Evolutionary conservation across 164 flowering plant species (phyloP), one percentile per base, ranked within the genome.

Genomic region (Houttuynia cordata): DNA sequence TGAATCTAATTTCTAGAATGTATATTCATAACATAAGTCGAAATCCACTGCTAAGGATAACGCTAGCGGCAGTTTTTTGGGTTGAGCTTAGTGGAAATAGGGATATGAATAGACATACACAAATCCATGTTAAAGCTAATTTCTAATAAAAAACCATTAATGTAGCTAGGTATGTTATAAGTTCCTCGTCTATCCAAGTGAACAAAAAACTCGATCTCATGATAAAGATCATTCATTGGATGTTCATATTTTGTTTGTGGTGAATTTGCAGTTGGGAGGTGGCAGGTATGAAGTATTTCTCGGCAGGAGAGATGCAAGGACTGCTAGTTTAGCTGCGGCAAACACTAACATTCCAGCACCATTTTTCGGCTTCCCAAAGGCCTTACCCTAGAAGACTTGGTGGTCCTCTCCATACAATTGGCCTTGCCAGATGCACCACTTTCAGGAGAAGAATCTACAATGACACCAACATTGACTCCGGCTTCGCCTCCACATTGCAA

Each of bases 231-330:
- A 42, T 3, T 14, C 10, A 4, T 42, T 42, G 4, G 1, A 42
- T 10, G 14, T 10, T 10, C 1, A 42, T 14, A 14, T 14, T 42
- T 1, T 10, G 49, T 1, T 8, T 1, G 49, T 42, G 17, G 1
- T 42, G 14, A 51, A 34, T 30, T 21, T 62, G 18, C 47, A 77
- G 80, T 54, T 77, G 37, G 78, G 80, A 65, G 80, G 80, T 18
- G 73, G 63, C 19, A 23, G 65, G 41, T 77, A 67, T 57, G 24
- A 51, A 52, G 78, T 77, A 1, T 37, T 21, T 10, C 17, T 77
- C 4, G 80, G 80, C 8, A 64, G 80, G 34, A 67, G 64, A 42
- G 80, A 77, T 56, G 53, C 80, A 9, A 58, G 51, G 51, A 71
- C 66, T 1, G 78, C 80, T 0, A 74, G 68, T 63, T 6, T 19